Conservation (phyloP, 495 filamentous ascomycete genomes). For the Amniculicola lignicola region DNA sequence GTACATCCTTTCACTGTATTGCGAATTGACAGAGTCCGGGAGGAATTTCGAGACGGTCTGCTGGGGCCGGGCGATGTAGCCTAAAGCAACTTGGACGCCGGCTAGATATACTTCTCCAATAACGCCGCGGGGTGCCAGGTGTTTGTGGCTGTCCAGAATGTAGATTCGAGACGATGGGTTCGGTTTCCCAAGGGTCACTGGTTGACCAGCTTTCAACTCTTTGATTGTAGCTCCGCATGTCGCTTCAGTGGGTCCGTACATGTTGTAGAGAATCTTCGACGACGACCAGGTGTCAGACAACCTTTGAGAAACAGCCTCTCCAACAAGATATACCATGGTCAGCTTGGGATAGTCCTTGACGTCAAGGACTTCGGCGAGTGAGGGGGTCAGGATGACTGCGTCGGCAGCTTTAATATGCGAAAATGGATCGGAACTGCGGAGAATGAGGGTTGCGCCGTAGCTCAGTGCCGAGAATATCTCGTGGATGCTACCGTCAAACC, state of each 20-base stretch:
- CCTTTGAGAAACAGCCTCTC: slow-evolving; percentile 37
- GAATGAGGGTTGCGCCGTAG: slow-evolving; percentile 17
- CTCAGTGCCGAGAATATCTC: slow-evolving; percentile 25
- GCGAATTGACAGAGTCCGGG: background rate
- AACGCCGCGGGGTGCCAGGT: slow-evolving; percentile 31
- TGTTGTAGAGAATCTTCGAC: slow-evolving; percentile 37
- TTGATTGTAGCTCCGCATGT: slow-evolving; percentile 38
- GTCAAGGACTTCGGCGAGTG: slow-evolving; percentile 4
- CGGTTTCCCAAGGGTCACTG: slow-evolving; percentile 39
- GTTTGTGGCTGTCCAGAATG: slow-evolving; percentile 31
- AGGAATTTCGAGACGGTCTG: slow-evolving; percentile 14
- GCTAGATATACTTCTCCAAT: slow-evolving; percentile 43
- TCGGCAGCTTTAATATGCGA: background rate
- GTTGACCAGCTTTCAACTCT: slow-evolving; percentile 15
- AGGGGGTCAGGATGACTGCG: slow-evolving; percentile 13
- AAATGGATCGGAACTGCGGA: background rate
- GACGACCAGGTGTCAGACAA: slow-evolving; percentile 36
- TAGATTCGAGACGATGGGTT: slow-evolving; percentile 39
- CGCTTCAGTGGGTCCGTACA: slow-evolving; percentile 44
- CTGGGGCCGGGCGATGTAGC: slow-evolving; percentile 39
- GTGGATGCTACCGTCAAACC: slow-evolving; percentile 24
- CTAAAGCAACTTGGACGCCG: slow-evolving; percentile 41
- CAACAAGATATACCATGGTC: slow-evolving; percentile 36
- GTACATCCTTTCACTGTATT: slow-evolving; percentile 37
- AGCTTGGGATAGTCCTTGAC: slow-evolving; percentile 2